A percentile compares a stretch with the other conserved stretches of the same genome.
These are phyloP conservation scores for Blastomyces percursus DNA, from an alignment of 2,329 filamentous ascomycete genomes.

Conservation along the genomic window DNA sequence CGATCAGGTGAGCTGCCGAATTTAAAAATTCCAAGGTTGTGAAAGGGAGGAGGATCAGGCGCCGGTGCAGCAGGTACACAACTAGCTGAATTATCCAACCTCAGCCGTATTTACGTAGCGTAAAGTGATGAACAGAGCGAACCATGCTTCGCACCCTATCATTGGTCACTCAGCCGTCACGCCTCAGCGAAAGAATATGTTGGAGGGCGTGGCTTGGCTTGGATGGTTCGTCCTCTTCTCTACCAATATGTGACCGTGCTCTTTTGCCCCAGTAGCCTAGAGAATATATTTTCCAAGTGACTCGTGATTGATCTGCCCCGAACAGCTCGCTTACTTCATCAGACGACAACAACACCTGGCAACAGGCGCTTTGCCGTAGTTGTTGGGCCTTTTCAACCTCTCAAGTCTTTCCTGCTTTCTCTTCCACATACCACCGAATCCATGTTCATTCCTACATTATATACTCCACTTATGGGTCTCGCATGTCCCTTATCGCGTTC, in stretches of 20 bases:
- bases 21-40: neutral
- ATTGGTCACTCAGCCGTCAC: neutral
- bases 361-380: too few species aligned
- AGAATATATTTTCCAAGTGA: neutral
- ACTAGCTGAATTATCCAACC: neutral
- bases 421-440: too few species aligned
- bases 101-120: neutral
- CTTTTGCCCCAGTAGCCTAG: too few species aligned
- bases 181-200: neutral
- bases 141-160: too few species aligned
- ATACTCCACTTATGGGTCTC: neutral
- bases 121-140: too few species aligned
- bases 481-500: neutral
- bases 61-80: neutral
- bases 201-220: too few species aligned
- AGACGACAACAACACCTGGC: neutral
- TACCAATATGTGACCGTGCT: too few species aligned
- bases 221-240: too few species aligned
- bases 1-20: neutral
- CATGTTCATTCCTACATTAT: neutral
- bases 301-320: neutral
- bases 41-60: neutral
- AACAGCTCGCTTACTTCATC: neutral
- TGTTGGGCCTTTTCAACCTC: neutral
- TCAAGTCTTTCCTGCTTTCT: neutral